phyloP scores from a whole-genome alignment of 768 basidiomycete genomes.

The Agaricus sinodeliciosus region DNA sequence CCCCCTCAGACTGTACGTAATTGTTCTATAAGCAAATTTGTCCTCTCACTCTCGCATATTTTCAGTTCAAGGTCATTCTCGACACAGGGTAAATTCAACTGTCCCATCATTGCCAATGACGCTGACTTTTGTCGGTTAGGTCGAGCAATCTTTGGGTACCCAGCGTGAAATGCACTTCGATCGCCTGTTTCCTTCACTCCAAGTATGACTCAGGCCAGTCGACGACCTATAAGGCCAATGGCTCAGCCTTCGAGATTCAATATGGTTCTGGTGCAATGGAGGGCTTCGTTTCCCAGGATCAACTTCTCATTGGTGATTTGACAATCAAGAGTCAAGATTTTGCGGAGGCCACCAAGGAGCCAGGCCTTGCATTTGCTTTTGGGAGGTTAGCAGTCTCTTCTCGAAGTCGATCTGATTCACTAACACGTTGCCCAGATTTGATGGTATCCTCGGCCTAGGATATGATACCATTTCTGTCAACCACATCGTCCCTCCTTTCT shows the following conservation, averaged over 20 bases:
- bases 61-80: constrained; percentile 87
- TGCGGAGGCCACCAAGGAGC: constrained; percentile 93
- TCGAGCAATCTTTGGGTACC: constrained; percentile 96
- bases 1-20: constrained; percentile 72
- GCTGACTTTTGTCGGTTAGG: constrained; percentile 25
- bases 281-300: constrained; percentile 88
- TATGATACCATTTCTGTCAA: constrained; percentile 97
- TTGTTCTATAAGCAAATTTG: not conserved
- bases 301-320: constrained; percentile 77
- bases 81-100: constrained; percentile 66
- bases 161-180: constrained; percentile 71
- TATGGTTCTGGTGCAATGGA: constrained; percentile 98
- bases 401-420: not conserved
- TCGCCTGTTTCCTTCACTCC: constrained; percentile 89
- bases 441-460: constrained; percentile 90
- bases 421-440: constrained; percentile 52
- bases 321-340: constrained; percentile 73
- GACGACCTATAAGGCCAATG: constrained; percentile 85
- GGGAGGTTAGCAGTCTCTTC: constrained; percentile 59
- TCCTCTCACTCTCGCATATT: constrained; percentile 2
- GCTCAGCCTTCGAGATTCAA: constrained; percentile 80
- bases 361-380: constrained; percentile 95
- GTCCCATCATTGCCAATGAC: not conserved
- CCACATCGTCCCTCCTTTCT: constrained; percentile 89
- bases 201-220: constrained; percentile 85